These are phyloP conservation scores for Tetrapisispora arboricola DNA, from an alignment of 805 yeast genomes.

Conservation along the genomic window DNA sequence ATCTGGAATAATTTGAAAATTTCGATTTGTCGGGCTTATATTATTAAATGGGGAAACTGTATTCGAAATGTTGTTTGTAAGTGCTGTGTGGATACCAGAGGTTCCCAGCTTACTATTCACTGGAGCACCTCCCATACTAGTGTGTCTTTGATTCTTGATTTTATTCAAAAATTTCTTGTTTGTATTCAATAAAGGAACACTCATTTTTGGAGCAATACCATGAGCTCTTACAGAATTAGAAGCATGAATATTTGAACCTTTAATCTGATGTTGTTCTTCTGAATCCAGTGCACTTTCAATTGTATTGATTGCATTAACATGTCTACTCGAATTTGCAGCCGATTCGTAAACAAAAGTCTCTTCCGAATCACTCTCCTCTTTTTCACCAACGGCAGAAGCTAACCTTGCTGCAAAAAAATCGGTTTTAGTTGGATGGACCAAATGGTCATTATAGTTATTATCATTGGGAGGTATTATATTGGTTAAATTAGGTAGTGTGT, in stretches of 20 bases:
- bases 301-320: conserved; percentile 5
- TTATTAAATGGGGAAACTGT: neutral
- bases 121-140: conserved; percentile 26
- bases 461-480: conserved; percentile 8
- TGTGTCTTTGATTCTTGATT: conserved; percentile 25
- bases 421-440: conserved; percentile 46
- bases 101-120: neutral
- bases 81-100: conserved; percentile 1
- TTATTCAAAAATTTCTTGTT: conserved; percentile 17
- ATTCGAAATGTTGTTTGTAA: conserved; percentile 5
- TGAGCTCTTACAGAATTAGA: conserved; percentile 7
- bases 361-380: conserved; percentile 76
- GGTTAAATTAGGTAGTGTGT: neutral
- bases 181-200: conserved; percentile 25
- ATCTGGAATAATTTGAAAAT: conserved; percentile 4
- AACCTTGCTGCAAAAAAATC: conserved; percentile 91
- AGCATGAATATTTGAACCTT: neutral
- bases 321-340: conserved; percentile 26
- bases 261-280: neutral
- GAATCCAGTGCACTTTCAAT: conserved; percentile 1
- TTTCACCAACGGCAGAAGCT: conserved; percentile 90
- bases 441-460: conserved; percentile 6
- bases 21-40: conserved; percentile 2
- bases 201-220: conserved; percentile 25
- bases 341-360: conserved; percentile 93